These are phyloP conservation scores for Ophiostoma himal-ulmi DNA, from an alignment of 2,329 filamentous ascomycete genomes.

Conservation along the genomic window DNA sequence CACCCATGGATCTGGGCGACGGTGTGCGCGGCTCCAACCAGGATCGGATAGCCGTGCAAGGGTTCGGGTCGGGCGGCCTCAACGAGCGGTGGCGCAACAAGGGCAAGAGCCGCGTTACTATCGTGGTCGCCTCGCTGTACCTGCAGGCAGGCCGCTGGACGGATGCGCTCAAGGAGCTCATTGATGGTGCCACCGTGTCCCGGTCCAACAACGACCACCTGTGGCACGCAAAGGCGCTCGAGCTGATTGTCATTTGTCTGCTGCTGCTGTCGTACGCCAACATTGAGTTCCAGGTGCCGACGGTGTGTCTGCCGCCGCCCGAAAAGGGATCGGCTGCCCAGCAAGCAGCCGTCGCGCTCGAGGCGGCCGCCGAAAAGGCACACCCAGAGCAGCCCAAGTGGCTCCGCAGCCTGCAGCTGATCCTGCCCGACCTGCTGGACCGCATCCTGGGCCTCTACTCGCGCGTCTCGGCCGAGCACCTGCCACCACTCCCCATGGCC, in stretches of 20 bases:
- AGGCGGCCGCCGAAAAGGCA: slow-evolving; percentile 37
- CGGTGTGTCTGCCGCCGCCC: slow-evolving; percentile 47
- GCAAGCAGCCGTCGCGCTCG: slow-evolving; percentile 31
- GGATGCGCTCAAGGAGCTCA: slow-evolving; percentile 77
- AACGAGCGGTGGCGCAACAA: slow-evolving; percentile 74
- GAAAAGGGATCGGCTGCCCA: slow-evolving; percentile 38
- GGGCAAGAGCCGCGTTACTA: slow-evolving; percentile 70
- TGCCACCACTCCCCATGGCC: slow-evolving; percentile 65
- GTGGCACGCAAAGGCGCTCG: slow-evolving; percentile 96
- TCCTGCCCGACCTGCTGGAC: slow-evolving; percentile 69
- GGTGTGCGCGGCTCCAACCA: slow-evolving; percentile 46
- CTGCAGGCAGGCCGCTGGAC: slow-evolving; percentile 85
- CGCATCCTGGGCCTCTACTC: slow-evolving; percentile 69
- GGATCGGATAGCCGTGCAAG: slow-evolving; percentile 59
- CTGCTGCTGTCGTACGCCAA: slow-evolving; percentile 79
- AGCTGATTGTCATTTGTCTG: slow-evolving; percentile 77
- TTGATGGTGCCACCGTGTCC: slow-evolving; percentile 71
- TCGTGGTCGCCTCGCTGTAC: slow-evolving; percentile 79
- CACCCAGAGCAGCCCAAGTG: slow-evolving; percentile 47
- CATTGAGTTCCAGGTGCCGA: slow-evolving; percentile 72
- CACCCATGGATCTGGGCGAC: slow-evolving; percentile 38
- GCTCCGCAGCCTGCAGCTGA: slow-evolving; percentile 48
- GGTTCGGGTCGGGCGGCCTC: slow-evolving; percentile 64
- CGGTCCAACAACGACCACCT: slow-evolving; percentile 80
- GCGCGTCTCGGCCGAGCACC: slow-evolving; percentile 61